Conservation (phyloP, 2,329 filamentous ascomycete genomes). For the Epichloe amarillans region DNA sequence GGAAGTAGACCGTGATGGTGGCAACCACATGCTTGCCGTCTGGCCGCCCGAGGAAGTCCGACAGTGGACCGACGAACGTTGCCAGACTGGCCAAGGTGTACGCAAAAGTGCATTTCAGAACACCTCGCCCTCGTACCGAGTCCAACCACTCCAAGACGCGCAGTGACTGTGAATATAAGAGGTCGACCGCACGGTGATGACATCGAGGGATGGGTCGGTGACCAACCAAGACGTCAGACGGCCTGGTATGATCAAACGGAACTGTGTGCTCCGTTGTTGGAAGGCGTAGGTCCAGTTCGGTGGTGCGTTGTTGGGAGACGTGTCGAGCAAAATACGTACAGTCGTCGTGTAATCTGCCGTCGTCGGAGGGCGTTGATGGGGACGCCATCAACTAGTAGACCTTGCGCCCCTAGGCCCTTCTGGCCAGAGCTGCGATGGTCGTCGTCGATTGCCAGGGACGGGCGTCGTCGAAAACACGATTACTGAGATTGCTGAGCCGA, state of each 20-base stretch:
- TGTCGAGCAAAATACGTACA: neutral
- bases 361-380: conserved; percentile 2
- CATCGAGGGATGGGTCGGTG: neutral
- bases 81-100: conserved; percentile 72
- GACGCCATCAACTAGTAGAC: neutral
- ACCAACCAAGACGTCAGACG: neutral
- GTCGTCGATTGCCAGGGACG: neutral
- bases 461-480: no score
- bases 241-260: neutral
- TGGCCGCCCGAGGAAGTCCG: conserved; percentile 60
- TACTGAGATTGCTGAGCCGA: no score
- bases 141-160: conserved; percentile 33
- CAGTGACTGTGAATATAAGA: neutral
- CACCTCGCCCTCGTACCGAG: conserved; percentile 58
- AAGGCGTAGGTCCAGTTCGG: neutral
- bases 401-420: neutral
- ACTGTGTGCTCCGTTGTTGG: neutral
- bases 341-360: conserved; percentile 4
- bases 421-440: neutral
- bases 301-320: neutral
- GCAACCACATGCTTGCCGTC: conserved; percentile 86
- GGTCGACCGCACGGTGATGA: neutral
- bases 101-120: conserved; percentile 76
- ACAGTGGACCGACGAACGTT: conserved; percentile 61
- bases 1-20: conserved; percentile 83